Conservation (phyloP, 352 stramenopile genomes). For the Phytophthora nicotianae region DNA sequence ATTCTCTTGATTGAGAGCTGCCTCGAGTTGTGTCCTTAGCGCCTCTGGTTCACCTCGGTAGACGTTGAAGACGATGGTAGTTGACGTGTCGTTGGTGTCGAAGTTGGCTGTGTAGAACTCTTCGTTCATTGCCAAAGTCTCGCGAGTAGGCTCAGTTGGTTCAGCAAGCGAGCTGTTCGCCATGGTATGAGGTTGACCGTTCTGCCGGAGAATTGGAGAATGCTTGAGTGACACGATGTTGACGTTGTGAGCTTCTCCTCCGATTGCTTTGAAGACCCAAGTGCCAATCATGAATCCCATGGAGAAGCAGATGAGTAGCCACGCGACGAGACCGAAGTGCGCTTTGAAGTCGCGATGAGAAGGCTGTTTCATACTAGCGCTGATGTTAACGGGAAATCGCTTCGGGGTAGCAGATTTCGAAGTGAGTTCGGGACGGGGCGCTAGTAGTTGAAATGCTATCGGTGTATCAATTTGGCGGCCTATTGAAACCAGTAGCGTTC, state of each 20-base stretch:
- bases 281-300: not conserved
- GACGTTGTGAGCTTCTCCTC: not conserved
- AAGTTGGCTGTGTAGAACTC: conserved; percentile 53
- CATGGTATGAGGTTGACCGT: not conserved
- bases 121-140: conserved; percentile 42
- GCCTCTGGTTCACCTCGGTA: conserved; percentile 56
- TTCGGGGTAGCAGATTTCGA: not conserved
- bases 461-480: not conserved
- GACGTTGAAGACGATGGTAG: conserved; percentile 80
- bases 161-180: not conserved
- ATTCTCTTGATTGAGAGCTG: conserved; percentile 40
- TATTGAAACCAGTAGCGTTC: not conserved
- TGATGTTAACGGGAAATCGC: too few species aligned
- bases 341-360: not conserved
- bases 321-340: not conserved
- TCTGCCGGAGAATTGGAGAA: not conserved
- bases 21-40: conserved; percentile 48
- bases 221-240: not conserved
- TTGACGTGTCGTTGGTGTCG: conserved; percentile 46
- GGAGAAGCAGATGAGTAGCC: not conserved
- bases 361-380: not conserved
- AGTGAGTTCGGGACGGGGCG: not conserved
- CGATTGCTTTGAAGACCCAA: not conserved
- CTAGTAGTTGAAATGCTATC: not conserved
- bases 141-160: conserved; percentile 13